phyloP scores from a whole-genome alignment of 1,139 yeast species.

The Geotrichum restrictum region DNA sequence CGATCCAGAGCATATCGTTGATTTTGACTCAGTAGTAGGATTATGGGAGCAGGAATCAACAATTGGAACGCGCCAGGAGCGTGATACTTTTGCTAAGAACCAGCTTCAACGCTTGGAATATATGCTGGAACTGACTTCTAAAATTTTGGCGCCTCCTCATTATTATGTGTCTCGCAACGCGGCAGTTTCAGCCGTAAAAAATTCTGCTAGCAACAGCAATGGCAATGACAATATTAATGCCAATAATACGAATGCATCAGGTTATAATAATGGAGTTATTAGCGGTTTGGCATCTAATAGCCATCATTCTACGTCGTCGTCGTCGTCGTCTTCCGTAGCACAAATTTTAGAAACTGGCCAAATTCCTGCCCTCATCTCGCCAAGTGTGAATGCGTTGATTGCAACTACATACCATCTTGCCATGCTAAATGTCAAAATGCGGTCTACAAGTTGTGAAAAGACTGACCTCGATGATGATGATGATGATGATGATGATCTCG shows the following conservation, averaged over 20 bases:
- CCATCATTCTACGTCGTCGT: too few relatives aligned
- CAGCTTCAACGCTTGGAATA: slow-evolving; percentile 19
- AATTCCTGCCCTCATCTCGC: slow-evolving; percentile 26
- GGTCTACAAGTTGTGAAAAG: too few relatives aligned
- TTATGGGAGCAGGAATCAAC: slow-evolving; percentile 25
- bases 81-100: slow-evolving; percentile 22
- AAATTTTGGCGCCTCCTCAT: slow-evolving; percentile 24
- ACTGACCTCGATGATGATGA: too few relatives aligned
- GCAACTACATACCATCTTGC: slow-evolving; percentile 22
- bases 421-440: background rate
- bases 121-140: slow-evolving; percentile 25
- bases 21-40: slow-evolving; percentile 23
- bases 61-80: slow-evolving; percentile 21
- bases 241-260: background rate
- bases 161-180: slow-evolving; percentile 24
- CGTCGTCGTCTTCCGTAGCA: slow-evolving; percentile 15
- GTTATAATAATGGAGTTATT: background rate
- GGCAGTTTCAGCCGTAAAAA: slow-evolving; percentile 7
- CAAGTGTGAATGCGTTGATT: slow-evolving; percentile 24
- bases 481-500: too few relatives aligned
- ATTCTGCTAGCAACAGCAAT: background rate
- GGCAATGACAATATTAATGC: background rate
- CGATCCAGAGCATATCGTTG: slow-evolving; percentile 24
- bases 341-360: slow-evolving; percentile 24
- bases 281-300: too few relatives aligned